A percentile compares a stretch with the other conserved stretches of the same genome.
phyloP scores from a whole-genome alignment of 257 asterid species.

The Asclepias syriaca region DNA sequence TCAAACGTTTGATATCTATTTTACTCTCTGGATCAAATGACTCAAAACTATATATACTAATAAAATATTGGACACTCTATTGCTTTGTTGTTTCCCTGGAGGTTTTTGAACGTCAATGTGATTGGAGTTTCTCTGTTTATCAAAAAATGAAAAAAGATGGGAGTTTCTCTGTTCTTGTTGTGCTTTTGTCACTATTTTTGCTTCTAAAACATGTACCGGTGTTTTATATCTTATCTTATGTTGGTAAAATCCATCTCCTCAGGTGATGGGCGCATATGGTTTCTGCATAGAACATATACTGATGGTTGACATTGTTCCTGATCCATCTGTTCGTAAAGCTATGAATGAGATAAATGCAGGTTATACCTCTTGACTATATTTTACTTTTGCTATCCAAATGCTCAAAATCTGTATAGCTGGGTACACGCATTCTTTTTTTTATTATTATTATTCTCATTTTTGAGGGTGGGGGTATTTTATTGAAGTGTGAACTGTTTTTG shows the following conservation, averaged over 20 bases:
- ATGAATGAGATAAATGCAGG: slow-evolving; percentile 99
- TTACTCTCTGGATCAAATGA: not conserved
- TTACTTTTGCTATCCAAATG: not conserved
- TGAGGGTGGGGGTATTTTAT: not conserved
- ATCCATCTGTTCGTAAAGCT: slow-evolving; percentile 81
- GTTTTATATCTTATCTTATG: slow-evolving; percentile 3
- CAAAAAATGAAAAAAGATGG: too few relatives aligned
- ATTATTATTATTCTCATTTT: not conserved
- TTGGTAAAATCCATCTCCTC: slow-evolving; percentile 23
- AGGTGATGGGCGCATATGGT: slow-evolving; percentile 99
- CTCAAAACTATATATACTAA: not conserved
- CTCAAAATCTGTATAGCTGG: not conserved
- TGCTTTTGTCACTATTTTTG: not conserved
- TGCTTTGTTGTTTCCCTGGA: not conserved
- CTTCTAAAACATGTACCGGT: not conserved
- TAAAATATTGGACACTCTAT: not conserved
- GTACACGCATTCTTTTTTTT: not conserved
- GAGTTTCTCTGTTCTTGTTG: not conserved
- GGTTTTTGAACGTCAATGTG: not conserved
- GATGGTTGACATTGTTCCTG: slow-evolving; percentile 97
- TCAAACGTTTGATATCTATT: not conserved
- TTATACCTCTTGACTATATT: slow-evolving; percentile 17
- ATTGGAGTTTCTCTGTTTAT: not conserved
- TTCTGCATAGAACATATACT: slow-evolving; percentile 90
- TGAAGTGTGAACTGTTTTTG: not conserved